Conservation (phyloP, 2,329 filamentous ascomycete species). For the Apiospora kogelbergensis region DNA sequence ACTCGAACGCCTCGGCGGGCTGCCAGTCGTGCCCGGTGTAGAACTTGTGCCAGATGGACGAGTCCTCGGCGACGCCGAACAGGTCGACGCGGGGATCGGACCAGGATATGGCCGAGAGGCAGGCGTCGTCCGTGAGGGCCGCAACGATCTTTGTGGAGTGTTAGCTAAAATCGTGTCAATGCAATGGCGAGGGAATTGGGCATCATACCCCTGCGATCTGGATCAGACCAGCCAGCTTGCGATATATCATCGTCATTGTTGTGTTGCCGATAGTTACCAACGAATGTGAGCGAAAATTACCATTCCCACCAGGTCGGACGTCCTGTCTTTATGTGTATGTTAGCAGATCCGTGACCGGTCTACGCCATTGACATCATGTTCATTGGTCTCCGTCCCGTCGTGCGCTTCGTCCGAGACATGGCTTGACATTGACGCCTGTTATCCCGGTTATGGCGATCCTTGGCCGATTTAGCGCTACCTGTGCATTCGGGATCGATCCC, state of each 20-base stretch:
- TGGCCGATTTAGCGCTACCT: not conserved
- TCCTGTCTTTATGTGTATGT: not conserved
- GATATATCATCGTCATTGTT: not conserved
- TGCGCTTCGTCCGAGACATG: not conserved
- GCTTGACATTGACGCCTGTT: not conserved
- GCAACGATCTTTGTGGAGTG: not conserved
- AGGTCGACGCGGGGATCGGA: conserved; percentile 12
- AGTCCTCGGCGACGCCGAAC: conserved; percentile 11
- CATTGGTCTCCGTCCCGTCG: not conserved
- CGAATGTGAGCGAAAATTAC: not conserved
- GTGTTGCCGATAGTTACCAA: not conserved
- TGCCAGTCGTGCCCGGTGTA: conserved; percentile 23
- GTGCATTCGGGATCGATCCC: not conserved
- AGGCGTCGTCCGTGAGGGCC: not conserved
- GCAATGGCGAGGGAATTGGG: not conserved
- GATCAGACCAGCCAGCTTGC: not conserved
- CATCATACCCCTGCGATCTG: not conserved
- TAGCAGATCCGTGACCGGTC: not conserved
- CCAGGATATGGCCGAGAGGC: conserved; percentile 12
- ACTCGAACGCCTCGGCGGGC: conserved; percentile 17
- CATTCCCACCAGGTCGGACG: not conserved
- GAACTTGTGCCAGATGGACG: conserved; percentile 13
- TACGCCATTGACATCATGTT: not conserved
- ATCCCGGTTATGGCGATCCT: not conserved
- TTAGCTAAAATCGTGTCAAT: not conserved